Evolutionary conservation across 2,329 filamentous ascomycete species (phyloP).

Genomic region (Phialocephala subalpina): DNA sequence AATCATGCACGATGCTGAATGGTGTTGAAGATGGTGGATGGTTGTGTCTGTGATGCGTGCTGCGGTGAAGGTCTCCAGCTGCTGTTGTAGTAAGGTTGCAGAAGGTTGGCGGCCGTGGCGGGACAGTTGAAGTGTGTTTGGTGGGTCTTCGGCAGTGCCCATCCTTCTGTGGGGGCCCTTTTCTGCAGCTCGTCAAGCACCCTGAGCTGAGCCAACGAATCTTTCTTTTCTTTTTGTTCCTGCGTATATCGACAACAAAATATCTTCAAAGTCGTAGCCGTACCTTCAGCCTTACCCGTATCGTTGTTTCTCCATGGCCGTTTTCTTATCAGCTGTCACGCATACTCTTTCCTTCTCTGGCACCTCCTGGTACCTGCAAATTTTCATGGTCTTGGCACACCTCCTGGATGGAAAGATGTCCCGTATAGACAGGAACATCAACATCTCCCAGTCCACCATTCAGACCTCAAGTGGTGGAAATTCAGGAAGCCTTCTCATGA

Average conservation of each 20-base stretch:
- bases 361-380: slow-evolving; percentile 5
- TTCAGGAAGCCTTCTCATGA: not conserved
- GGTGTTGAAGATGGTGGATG: not conserved
- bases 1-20: not conserved
- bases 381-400: not conserved
- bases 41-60: not conserved
- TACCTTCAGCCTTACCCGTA: slow-evolving; percentile 17
- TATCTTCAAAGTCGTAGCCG: not conserved
- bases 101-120: not conserved
- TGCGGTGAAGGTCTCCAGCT: not conserved
- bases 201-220: not conserved
- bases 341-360: slow-evolving; percentile 6
- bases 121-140: not conserved
- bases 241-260: slow-evolving; percentile 10
- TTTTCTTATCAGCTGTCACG: not conserved
- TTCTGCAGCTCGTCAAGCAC: not conserved
- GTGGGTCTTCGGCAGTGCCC: slow-evolving; percentile 6
- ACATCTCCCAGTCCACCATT: not conserved
- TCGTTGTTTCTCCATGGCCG: slow-evolving; percentile 11
- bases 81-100: slow-evolving; percentile 12
- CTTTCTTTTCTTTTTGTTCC: slow-evolving; percentile 3
- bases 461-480: not conserved
- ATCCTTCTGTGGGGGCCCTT: slow-evolving; percentile 8
- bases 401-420: not conserved
- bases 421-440: not conserved